A percentile compares a stretch with the other conserved stretches of the same genome.
phyloP scores from a whole-genome alignment of 129 eudicot species.

The Kitagawia praeruptora region DNA sequence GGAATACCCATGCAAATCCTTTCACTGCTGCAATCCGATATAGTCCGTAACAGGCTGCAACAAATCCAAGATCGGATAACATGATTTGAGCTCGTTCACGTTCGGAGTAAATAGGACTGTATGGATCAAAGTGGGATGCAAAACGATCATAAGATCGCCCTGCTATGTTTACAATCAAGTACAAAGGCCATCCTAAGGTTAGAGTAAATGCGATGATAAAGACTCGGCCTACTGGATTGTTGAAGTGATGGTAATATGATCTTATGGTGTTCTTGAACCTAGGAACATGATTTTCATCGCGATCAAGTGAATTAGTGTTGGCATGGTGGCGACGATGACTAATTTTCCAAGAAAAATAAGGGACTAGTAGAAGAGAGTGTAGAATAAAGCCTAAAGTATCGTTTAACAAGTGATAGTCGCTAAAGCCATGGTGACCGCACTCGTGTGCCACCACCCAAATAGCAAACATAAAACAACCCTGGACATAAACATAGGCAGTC shows the following conservation, averaged over 20 bases:
- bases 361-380: neutral
- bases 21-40: neutral
- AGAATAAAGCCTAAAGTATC: neutral
- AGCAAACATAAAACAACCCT: conserved; percentile 2
- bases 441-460: conserved; percentile 6
- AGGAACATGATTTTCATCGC: conserved; percentile 1
- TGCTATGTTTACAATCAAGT: neutral
- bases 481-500: neutral
- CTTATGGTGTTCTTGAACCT: neutral
- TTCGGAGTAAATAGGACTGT: neutral
- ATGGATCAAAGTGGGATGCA: conserved; percentile 2
- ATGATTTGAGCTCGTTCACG: neutral
- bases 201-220: neutral
- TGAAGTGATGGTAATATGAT: conserved; percentile 3
- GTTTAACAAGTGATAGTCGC: neutral
- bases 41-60: neutral
- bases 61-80: neutral
- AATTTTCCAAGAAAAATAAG: conserved; percentile 1
- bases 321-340: conserved; percentile 7
- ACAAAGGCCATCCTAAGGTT: neutral
- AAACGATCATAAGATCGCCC: neutral
- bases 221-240: neutral
- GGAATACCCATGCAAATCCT: conserved; percentile 1
- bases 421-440: conserved; percentile 7
- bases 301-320: neutral